Evolutionary conservation across 2,329 filamentous ascomycete genomes (phyloP).

Genomic region (Volutella citrinella): DNA sequence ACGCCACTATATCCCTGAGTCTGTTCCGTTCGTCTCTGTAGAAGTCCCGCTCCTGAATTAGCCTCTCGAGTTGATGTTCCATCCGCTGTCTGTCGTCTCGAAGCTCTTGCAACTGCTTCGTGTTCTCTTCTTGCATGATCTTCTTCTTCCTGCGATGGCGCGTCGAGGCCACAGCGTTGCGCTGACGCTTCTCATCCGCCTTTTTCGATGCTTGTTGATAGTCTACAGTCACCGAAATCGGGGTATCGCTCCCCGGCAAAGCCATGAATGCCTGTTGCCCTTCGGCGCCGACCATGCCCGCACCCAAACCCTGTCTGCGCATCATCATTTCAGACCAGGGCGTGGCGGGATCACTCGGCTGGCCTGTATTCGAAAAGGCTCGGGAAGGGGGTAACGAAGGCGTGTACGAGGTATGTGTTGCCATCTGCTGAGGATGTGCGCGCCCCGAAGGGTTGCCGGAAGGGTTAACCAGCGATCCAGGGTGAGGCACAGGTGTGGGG

Average conservation of each 20-base stretch:
- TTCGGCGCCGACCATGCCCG: conserved; percentile 25
- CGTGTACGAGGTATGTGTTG: conserved; percentile 19
- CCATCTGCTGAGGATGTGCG: conserved; percentile 14
- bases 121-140: conserved; percentile 74
- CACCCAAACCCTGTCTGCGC: conserved; percentile 27
- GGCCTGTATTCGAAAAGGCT: conserved; percentile 17
- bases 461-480: conserved; percentile 20
- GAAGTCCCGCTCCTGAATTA: conserved; percentile 65
- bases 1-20: conserved; percentile 62
- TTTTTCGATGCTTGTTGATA: conserved; percentile 78
- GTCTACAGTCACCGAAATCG: conserved; percentile 67
- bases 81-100: conserved; percentile 68
- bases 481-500: conserved; percentile 20
- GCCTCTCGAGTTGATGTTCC: conserved; percentile 47
- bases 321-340: conserved; percentile 31
- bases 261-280: conserved; percentile 38
- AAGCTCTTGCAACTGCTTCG: conserved; percentile 64
- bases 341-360: conserved; percentile 20
- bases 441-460: conserved; percentile 18
- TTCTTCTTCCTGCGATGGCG: conserved; percentile 79
- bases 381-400: conserved; percentile 18
- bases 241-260: conserved; percentile 35
- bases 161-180: conserved; percentile 82
- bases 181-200: conserved; percentile 79
- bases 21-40: conserved; percentile 72